A percentile compares a stretch with the other conserved stretches of the same genome.
Conservation (phyloP, 805 yeast genomes). For the Candida rishiriensis region DNA sequence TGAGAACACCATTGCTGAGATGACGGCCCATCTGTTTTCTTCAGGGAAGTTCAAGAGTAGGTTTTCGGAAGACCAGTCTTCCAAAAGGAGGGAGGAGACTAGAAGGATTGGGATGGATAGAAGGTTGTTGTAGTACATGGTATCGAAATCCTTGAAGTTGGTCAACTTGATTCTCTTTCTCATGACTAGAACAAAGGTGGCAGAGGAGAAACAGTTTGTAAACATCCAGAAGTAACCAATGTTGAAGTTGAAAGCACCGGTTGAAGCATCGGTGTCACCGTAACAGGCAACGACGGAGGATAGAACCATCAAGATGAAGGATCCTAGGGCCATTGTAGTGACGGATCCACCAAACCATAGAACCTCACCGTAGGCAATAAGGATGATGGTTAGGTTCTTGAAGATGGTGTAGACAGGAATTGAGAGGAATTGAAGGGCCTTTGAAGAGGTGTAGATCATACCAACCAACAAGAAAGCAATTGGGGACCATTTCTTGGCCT, state of each 20-base stretch:
- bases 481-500: slow-evolving; percentile 95
- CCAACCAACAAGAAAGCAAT: slow-evolving; percentile 82
- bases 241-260: slow-evolving; percentile 40
- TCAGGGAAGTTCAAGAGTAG: slow-evolving; percentile 73
- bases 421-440: slow-evolving; percentile 85
- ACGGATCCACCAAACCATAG: slow-evolving; percentile 94
- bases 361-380: slow-evolving; percentile 98
- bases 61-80: slow-evolving; percentile 90
- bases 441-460: slow-evolving; percentile 95
- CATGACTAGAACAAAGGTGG: slow-evolving; percentile 89
- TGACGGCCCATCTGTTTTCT: slow-evolving; percentile 60
- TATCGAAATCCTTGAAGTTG: slow-evolving; percentile 93
- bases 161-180: slow-evolving; percentile 97
- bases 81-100: slow-evolving; percentile 68
- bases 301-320: slow-evolving; percentile 87
- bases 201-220: slow-evolving; percentile 88
- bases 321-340: slow-evolving; percentile 81
- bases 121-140: slow-evolving; percentile 97
- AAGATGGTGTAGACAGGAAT: slow-evolving; percentile 97
- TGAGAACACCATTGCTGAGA: slow-evolving; percentile 82
- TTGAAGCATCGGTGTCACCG: slow-evolving; percentile 50
- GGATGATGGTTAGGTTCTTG: slow-evolving; percentile 93
- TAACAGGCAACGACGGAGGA: slow-evolving; percentile 95
- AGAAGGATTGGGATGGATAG: slow-evolving; percentile 87
- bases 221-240: slow-evolving; percentile 97